Base-by-base conservation (phyloP, 306 rosid genomes). In the Ormosia semicastrata region DNA sequence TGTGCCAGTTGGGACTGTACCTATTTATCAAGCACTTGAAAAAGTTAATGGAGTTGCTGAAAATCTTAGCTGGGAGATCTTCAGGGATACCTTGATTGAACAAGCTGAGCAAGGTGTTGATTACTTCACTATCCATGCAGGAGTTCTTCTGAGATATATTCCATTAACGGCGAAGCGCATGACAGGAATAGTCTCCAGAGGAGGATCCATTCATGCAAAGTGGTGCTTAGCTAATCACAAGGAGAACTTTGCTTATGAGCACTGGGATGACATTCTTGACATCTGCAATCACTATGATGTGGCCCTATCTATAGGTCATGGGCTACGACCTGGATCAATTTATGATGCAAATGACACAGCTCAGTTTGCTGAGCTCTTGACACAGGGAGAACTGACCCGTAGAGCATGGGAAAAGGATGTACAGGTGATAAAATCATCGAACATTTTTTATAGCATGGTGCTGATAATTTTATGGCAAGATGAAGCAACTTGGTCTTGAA, bases 101-200 rank as follows among this genome's bases (percentile, higher is more conserved):
- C 99, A 96, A 83, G 99, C 99, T 54, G 99, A 96, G 87, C 99
- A 96, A 85, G 99, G 99, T 77, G 99, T 96, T 52, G 99, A 96
- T 84, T 96, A 96, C 89, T 96, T 96, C 91, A 96, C 99, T 64
- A 96, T 96, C 79, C 99, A 96, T 83, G 99, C 99, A 2, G 99
- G 98, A 76, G 98, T 94, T 79, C 92, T 96, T 67, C 94, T 96
- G 15, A 89, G 98, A 52, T 96, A 94, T 80, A 91, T 96, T 86
- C 99, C 99, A 60, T 85, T 96, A 77, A 96, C 99, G 49, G 99
- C 99, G 2, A 96, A 88, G 84, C 93, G 98, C 72, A 93, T 96
- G 99, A 96, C 99, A 1, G 98, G 99, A 79, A 96, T 96, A 70
- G 99, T 96, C 43, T 96, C 99, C 0, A 93, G 99, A 40, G 99